Percentiles rank a stretch among this genome's conserved stretches.
These are phyloP conservation scores for Tinospora cordifolia DNA, from an alignment of 164 flowering plant species.

Conservation along the genomic window DNA sequence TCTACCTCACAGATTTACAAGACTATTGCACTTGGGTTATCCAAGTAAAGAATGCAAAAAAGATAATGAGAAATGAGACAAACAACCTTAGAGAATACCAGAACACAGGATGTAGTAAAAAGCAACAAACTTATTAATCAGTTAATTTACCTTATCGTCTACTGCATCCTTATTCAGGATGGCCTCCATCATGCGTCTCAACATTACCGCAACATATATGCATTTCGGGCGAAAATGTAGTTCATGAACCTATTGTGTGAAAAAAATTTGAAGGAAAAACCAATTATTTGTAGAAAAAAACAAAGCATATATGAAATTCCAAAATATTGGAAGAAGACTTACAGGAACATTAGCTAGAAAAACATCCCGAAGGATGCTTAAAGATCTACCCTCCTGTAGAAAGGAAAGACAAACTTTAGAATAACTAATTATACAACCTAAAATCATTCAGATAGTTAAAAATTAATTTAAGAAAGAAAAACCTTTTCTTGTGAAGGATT, in stretches of 20 bases:
- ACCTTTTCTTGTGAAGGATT: conserved; percentile 18
- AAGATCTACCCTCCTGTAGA: conserved; percentile 50
- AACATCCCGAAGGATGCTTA: conserved; percentile 49
- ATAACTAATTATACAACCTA: neutral
- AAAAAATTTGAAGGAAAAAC: neutral
- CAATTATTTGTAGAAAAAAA: neutral
- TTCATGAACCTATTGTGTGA: conserved; percentile 37
- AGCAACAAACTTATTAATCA: neutral
- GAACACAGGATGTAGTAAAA: neutral
- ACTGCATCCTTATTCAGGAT: conserved; percentile 69
- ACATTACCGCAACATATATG: conserved; percentile 85
- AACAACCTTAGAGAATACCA: neutral
- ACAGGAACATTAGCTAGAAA: conserved; percentile 89
- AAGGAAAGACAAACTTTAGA: neutral
- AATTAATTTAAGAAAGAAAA: conserved; percentile 1
- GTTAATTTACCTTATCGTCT: conserved; percentile 81
- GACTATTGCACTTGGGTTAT: too few species aligned
- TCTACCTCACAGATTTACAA: too few species aligned
- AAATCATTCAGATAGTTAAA: neutral
- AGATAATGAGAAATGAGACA: neutral
- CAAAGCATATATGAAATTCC: neutral
- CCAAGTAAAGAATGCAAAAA: too few species aligned
- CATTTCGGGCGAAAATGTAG: conserved; percentile 74
- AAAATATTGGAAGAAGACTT: conserved; percentile 19
- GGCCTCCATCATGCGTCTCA: conserved; percentile 95